Percentiles rank a stretch among this genome's conserved stretches.
Conservation (phyloP, 2,329 filamentous ascomycete species). For the Xylariomycetidae sp. region DNA sequence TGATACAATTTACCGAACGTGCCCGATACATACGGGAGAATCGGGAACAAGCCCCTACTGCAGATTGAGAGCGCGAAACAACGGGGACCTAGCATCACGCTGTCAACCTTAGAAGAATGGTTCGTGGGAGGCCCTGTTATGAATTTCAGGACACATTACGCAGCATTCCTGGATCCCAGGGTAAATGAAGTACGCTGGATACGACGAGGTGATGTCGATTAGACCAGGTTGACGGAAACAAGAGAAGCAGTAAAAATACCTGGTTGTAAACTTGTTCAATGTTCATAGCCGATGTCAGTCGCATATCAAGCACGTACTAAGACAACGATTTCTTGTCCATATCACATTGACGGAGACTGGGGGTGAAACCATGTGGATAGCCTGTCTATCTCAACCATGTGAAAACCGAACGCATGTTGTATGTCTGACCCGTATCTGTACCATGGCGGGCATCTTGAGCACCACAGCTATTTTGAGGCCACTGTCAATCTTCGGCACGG, state of each 20-base stretch:
- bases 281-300: background rate
- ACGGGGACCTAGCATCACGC: slow-evolving; percentile 22
- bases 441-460: slow-evolving; percentile 49
- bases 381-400: background rate
- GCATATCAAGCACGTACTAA: background rate
- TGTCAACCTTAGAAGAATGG: slow-evolving; percentile 39
- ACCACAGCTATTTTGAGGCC: slow-evolving; percentile 60
- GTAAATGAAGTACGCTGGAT: slow-evolving; percentile 43
- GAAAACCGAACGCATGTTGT: slow-evolving; percentile 1
- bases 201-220: slow-evolving; percentile 5
- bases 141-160: slow-evolving; percentile 56
- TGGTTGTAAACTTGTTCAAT: background rate
- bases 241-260: background rate
- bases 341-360: too few relatives aligned
- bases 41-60: slow-evolving; percentile 29
- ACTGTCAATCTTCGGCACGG: slow-evolving; percentile 54
- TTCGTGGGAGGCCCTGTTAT: slow-evolving; percentile 46
- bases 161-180: slow-evolving; percentile 51
- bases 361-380: slow-evolving; percentile 2
- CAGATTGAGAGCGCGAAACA: slow-evolving; percentile 14
- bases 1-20: slow-evolving; percentile 28
- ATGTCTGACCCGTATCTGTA: slow-evolving; percentile 65
- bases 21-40: slow-evolving; percentile 30
- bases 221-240: background rate
- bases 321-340: background rate